These are phyloP conservation scores for Macadamia integrifolia DNA, from an alignment of 164 flowering plant species.

Conservation along the genomic window DNA sequence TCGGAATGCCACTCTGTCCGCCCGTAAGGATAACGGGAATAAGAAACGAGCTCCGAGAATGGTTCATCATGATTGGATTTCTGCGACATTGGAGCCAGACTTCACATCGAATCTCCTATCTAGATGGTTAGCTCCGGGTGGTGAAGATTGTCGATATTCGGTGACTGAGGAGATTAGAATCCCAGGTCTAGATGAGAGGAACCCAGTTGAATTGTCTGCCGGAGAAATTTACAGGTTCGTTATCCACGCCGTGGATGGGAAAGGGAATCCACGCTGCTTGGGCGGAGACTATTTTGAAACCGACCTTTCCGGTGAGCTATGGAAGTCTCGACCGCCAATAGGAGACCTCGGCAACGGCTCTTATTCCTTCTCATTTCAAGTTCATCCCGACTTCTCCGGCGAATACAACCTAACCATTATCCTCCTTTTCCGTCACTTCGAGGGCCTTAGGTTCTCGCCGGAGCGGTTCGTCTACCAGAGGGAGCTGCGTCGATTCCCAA, in stretches of 20 bases:
- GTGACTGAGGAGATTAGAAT: conserved; percentile 41
- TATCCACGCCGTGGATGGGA: conserved; percentile 59
- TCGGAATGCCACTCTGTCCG: no score
- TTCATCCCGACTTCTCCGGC: conserved; percentile 77
- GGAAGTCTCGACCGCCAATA: conserved; percentile 83
- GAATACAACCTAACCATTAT: conserved; percentile 53
- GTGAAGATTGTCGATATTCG: conserved; percentile 55
- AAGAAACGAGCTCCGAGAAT: not conserved
- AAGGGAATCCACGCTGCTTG: conserved; percentile 42
- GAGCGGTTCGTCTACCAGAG: conserved; percentile 41
- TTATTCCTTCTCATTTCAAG: conserved; percentile 62
- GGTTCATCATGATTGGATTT: conserved; percentile 34
- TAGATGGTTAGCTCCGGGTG: conserved; percentile 61
- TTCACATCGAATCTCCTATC: conserved; percentile 49
- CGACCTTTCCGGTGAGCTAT: conserved; percentile 70
- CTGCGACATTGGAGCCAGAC: conserved; percentile 48
- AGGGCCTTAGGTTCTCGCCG: conserved; percentile 69
- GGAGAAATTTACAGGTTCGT: conserved; percentile 62
- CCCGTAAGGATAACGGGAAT: not conserved
- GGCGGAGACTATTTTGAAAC: conserved; percentile 94
- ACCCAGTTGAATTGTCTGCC: conserved; percentile 32
- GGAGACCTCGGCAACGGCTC: conserved; percentile 74
- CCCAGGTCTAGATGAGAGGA: conserved; percentile 38
- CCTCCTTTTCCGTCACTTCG: conserved; percentile 65
- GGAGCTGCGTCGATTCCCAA: conserved; percentile 39